Evolutionary conservation across 2,329 filamentous ascomycete species (phyloP).

Genomic region (Sarocladium strictum): DNA sequence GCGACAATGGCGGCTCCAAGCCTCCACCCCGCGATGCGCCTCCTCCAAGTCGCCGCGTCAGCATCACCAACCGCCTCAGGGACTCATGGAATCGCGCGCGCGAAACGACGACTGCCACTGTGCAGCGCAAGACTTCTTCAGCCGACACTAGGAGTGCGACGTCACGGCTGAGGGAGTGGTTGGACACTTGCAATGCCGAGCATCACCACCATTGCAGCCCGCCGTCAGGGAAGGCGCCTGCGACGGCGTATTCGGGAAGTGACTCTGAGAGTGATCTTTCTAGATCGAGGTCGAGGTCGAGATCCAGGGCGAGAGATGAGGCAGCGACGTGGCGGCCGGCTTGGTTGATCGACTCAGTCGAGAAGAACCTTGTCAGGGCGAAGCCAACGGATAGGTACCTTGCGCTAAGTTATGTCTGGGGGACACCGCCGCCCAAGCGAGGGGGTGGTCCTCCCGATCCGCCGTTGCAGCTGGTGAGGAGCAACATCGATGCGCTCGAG

Average conservation of each 20-base stretch:
- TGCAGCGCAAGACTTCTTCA: constrained; percentile 25
- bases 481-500: constrained; percentile 31
- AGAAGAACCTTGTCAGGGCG: constrained; percentile 31
- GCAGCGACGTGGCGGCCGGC: constrained; percentile 30
- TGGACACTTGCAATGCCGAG: constrained; percentile 35
- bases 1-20: not conserved
- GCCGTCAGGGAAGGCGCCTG: not conserved
- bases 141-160: constrained; percentile 27
- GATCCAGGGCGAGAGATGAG: not conserved
- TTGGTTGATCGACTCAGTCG: constrained; percentile 35
- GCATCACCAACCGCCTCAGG: constrained; percentile 33
- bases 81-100: constrained; percentile 27
- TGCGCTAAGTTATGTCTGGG: constrained; percentile 42
- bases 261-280: constrained; percentile 13
- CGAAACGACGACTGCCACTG: constrained; percentile 20
- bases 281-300: constrained; percentile 15
- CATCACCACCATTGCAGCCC: constrained; percentile 33
- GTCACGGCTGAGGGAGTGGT: constrained; percentile 34
- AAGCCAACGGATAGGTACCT: constrained; percentile 34
- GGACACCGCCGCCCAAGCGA: constrained; percentile 17
- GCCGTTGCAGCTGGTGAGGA: constrained; percentile 25
- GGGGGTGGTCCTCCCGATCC: constrained; percentile 20
- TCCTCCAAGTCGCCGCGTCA: constrained; percentile 30
- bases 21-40: constrained; percentile 13
- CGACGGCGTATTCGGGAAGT: not conserved